Evolutionary conservation across 768 basidiomycete genomes (phyloP).

Genomic region (Exidia glandulosa): DNA sequence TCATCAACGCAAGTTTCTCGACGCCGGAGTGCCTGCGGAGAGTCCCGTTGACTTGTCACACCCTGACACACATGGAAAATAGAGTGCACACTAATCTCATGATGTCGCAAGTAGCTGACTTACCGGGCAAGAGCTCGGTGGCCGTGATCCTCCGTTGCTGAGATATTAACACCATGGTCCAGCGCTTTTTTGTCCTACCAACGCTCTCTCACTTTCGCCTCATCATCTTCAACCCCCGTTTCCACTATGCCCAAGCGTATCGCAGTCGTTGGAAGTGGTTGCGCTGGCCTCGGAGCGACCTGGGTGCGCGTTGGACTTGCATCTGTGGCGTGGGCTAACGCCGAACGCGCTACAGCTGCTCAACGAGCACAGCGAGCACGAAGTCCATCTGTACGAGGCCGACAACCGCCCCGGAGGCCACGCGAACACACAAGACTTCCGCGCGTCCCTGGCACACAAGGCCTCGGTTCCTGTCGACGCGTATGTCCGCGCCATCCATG

Average conservation of each 20-base stretch:
- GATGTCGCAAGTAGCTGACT: too few relatives aligned
- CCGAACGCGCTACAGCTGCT: constrained; percentile 39
- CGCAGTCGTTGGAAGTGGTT: constrained; percentile 67
- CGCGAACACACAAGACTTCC: constrained; percentile 58
- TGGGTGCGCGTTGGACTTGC: constrained; percentile 38
- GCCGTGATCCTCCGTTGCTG: too few relatives aligned
- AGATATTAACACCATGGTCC: too few relatives aligned
- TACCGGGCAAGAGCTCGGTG: too few relatives aligned
- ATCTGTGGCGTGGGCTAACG: background rate
- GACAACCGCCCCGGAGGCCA: constrained; percentile 62
- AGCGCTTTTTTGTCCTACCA: too few relatives aligned
- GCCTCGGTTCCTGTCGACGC: constrained; percentile 51
- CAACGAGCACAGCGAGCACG: constrained; percentile 63
- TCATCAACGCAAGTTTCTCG: too few relatives aligned
- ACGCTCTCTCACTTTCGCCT: too few relatives aligned
- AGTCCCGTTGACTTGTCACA: too few relatives aligned
- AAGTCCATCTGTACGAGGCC: constrained; percentile 66
- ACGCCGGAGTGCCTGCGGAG: too few relatives aligned
- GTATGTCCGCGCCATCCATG: constrained; percentile 30
- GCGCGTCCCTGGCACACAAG: constrained; percentile 18
- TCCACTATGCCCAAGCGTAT: constrained; percentile 16
- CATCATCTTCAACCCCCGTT: background rate
- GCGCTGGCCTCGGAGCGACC: constrained; percentile 66
- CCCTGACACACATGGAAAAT: too few relatives aligned
- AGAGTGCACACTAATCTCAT: too few relatives aligned